Evolutionary conservation across 495 filamentous ascomycete genomes (phyloP).

Genomic region (Podospora tetraspora): DNA sequence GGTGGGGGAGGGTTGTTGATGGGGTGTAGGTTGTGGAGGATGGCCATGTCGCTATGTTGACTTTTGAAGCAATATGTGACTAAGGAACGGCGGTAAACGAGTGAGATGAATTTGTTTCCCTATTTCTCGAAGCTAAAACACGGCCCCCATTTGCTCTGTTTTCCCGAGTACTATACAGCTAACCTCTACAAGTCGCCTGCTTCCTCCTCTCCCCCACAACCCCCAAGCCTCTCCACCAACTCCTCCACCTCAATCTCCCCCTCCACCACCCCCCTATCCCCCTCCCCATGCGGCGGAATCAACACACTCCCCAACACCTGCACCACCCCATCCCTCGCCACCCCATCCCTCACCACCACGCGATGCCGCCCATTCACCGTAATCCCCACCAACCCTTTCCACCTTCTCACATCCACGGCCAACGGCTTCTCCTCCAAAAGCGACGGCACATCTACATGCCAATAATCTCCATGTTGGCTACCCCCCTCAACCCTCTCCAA

Average conservation of each 20-base stretch:
- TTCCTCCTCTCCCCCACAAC: constrained; percentile 13
- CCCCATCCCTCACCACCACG: constrained; percentile 59
- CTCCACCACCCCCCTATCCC: constrained; percentile 3
- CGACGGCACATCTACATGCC: constrained; percentile 63
- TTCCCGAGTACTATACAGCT: no score
- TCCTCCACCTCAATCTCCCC: constrained; percentile 20
- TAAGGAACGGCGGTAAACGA: neutral
- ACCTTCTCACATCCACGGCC: constrained; percentile 61
- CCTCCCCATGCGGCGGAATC: constrained; percentile 58
- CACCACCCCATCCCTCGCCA: constrained; percentile 68
- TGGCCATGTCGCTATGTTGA: neutral
- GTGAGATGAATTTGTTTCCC: neutral
- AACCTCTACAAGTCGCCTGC: constrained; percentile 16
- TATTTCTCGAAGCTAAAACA: neutral
- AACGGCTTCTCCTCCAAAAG: constrained; percentile 55
- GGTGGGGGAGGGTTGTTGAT: constrained; percentile 20
- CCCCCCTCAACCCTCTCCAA: constrained; percentile 11
- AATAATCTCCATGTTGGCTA: constrained; percentile 13
- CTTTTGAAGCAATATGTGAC: neutral
- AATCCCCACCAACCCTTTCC: constrained; percentile 56
- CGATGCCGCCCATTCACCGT: constrained; percentile 62
- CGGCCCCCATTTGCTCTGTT: neutral
- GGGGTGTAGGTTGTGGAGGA: neutral
- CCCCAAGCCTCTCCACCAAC: constrained; percentile 25
- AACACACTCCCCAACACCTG: constrained; percentile 67